Evolutionary conservation across 1,284 basidiomycete genomes (phyloP), one percentile per base, ranked within the genome.

Genomic region (Boletus subluridellus): DNA sequence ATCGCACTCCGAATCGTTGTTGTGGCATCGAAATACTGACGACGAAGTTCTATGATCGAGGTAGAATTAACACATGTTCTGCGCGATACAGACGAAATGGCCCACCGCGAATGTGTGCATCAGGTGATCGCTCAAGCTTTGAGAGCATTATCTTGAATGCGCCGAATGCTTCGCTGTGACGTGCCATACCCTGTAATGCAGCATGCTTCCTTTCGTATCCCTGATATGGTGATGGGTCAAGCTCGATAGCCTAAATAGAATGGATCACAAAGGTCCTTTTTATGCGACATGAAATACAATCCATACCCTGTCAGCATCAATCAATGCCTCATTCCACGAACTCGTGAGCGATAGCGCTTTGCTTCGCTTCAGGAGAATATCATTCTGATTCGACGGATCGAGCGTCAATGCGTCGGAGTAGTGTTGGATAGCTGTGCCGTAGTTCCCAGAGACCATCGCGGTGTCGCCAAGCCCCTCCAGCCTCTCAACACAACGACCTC

Each of bases 381-480:
- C 17, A 10, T 34, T 47, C 21, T 30, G 26, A 28, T 45, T 46
- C 21, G 8, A 11, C 11, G 47, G 41, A 1, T 17, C 10, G 1
- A 60, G 42, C 17, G 24, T 17, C 24, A 64, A 7, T 2, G 41
- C 37, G 5, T 15, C 21, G 1, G 61, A 58, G 39, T 52, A 52
- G 3, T 34, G 37, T 42, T 7, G 1, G n/a, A 49, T 38, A 2
- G 63, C 61, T 3, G 15, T 15, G 1, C 30, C 15, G 15, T 58
- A 6, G 4, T 44, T 10, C 11, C 35, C 9, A 12, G 21, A n/a
- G n/a, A 15, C 41, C 32, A n/a, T 30, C 0, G 28, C 28, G 1
- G 5, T 12, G 26, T 62, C 54, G 1, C 61, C 53, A 1, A 52
- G 52, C 10, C 26, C 38, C 35, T 52, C 54, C 2, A 64, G 32